Percentiles rank a stretch among this genome's conserved stretches.
Conservation (phyloP, 352 stramenopile genomes). For the Pythium coloratum region DNA sequence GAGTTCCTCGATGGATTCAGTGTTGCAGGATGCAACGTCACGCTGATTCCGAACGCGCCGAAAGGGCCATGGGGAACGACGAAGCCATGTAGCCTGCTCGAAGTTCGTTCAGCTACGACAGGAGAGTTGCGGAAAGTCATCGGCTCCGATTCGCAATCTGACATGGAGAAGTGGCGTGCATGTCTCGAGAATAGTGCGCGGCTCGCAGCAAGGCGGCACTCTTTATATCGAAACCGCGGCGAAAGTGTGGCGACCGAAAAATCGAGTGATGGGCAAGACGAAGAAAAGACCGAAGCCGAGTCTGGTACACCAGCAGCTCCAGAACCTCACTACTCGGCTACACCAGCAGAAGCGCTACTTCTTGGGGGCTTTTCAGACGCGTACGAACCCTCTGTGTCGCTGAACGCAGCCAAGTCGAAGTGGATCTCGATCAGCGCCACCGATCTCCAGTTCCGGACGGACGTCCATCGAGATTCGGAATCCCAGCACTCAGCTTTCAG, state of each 20-base stretch:
- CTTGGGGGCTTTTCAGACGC: constrained; percentile 73
- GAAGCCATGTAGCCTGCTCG: constrained; percentile 44
- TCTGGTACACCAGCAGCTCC: neutral
- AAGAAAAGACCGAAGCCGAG: constrained; percentile 24
- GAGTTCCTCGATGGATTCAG: constrained; percentile 71
- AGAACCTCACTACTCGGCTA: constrained; percentile 24
- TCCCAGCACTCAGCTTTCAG: constrained; percentile 58
- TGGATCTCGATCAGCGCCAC: constrained; percentile 81
- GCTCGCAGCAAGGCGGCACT: constrained; percentile 35
- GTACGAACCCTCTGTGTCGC: constrained; percentile 47
- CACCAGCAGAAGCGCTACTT: constrained; percentile 49
- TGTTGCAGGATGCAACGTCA: constrained; percentile 64
- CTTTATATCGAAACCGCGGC: constrained; percentile 1
- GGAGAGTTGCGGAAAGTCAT: constrained; percentile 63
- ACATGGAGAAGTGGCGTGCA: constrained; percentile 73
- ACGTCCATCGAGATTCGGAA: constrained; percentile 70
- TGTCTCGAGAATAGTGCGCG: constrained; percentile 62
- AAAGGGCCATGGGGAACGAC: constrained; percentile 51
- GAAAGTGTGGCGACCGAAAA: constrained; percentile 22
- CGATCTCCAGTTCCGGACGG: constrained; percentile 54
- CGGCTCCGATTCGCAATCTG: constrained; percentile 50
- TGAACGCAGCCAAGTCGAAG: constrained; percentile 50
- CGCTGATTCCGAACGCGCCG: constrained; percentile 49
- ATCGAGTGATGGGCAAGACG: constrained; percentile 32
- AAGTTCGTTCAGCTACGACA: constrained; percentile 48